Percentiles rank a stretch among this genome's conserved stretches.
These are phyloP conservation scores for Wilcoxina mikolae DNA, from an alignment of 495 filamentous ascomycete genomes.

Conservation along the genomic window DNA sequence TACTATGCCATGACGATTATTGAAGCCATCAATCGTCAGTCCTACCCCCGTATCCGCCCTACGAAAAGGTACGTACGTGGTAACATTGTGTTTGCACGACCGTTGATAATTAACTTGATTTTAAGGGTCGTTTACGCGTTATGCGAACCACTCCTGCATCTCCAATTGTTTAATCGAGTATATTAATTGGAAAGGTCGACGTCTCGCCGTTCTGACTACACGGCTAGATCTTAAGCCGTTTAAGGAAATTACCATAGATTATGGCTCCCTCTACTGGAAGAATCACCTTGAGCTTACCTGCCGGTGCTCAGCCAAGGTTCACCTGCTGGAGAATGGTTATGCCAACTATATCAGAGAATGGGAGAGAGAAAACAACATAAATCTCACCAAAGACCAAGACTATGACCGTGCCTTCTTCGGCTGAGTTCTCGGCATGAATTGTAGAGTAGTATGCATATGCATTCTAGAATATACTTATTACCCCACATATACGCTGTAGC, in stretches of 20 bases:
- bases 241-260: conserved; percentile 21
- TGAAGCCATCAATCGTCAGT: background rate
- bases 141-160: background rate
- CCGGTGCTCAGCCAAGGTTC: background rate
- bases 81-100: background rate
- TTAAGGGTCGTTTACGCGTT: background rate
- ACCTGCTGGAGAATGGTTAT: background rate
- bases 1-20: background rate
- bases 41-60: background rate
- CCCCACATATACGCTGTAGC: background rate
- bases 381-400: background rate
- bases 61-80: background rate
- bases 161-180: background rate
- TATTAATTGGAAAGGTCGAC: background rate
- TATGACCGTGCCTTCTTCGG: background rate
- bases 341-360: background rate
- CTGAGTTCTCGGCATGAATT: background rate
- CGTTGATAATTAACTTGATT: background rate
- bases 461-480: background rate
- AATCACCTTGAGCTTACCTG: background rate
- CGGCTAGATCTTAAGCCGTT: conserved; percentile 13
- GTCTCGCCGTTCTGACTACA: background rate
- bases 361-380: background rate
- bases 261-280: conserved; percentile 19
- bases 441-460: background rate